A percentile compares a stretch with the other conserved stretches of the same genome.
Evolutionary conservation across 2,329 filamentous ascomycete species (phyloP).

Genomic region (Hymenoscyphus scutula): DNA sequence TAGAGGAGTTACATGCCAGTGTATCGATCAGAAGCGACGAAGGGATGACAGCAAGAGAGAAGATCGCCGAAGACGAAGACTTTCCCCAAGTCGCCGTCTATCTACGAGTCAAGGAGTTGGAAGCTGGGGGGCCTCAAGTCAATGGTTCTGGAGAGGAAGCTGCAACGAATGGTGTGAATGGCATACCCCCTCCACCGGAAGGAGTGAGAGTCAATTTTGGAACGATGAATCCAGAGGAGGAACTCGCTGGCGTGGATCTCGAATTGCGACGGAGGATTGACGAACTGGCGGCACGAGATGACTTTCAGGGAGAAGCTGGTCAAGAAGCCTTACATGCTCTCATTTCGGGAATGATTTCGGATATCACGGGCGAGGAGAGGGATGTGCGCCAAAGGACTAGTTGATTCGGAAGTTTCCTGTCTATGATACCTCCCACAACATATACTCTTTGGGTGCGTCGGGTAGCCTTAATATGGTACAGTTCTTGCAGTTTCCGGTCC

Average conservation of each 20-base stretch:
- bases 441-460: slow-evolving; percentile 49
- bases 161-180: slow-evolving; percentile 29
- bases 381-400: slow-evolving; percentile 62
- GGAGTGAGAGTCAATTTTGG: slow-evolving; percentile 77
- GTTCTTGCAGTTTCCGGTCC: slow-evolving; percentile 47
- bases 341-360: slow-evolving; percentile 75
- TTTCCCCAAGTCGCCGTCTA: slow-evolving; percentile 75
- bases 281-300: slow-evolving; percentile 76
- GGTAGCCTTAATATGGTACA: slow-evolving; percentile 54
- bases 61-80: slow-evolving; percentile 75
- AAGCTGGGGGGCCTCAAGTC: slow-evolving; percentile 35
- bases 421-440: slow-evolving; percentile 56
- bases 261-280: slow-evolving; percentile 86
- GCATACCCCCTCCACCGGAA: slow-evolving; percentile 66
- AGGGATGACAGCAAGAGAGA: slow-evolving; percentile 76
- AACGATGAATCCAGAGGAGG: slow-evolving; percentile 63
- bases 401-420: slow-evolving; percentile 39
- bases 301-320: slow-evolving; percentile 78
- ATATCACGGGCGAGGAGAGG: slow-evolving; percentile 62
- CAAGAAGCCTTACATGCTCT: slow-evolving; percentile 77
- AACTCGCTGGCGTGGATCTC: slow-evolving; percentile 64
- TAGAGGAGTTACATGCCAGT: slow-evolving; percentile 79
- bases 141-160: slow-evolving; percentile 33
- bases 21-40: slow-evolving; percentile 64
- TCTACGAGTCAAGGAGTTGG: slow-evolving; percentile 45